Percentiles rank a stretch among this genome's conserved stretches.
Evolutionary conservation across 2,329 filamentous ascomycete genomes (phyloP).

Genomic region (Cadophora luteo-olivacea): DNA sequence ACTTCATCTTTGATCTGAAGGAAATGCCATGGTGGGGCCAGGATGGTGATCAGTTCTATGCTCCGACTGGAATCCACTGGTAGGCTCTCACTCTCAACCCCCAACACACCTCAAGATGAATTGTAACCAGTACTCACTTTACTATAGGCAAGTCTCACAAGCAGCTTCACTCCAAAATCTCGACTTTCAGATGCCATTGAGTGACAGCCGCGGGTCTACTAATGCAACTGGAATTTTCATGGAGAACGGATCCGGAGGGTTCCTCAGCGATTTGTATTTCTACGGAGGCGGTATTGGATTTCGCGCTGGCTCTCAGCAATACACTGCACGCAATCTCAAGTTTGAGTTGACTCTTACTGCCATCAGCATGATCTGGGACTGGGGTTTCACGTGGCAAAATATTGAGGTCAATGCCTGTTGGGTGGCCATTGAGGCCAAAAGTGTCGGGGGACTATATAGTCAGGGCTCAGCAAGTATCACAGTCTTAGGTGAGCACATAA

Average conservation of each 20-base stretch:
- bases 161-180: background rate
- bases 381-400: conserved; percentile 57
- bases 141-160: background rate
- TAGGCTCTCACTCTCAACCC: background rate
- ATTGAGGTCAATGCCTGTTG: background rate
- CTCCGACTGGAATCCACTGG: conserved; percentile 60
- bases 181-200: background rate
- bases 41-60: conserved; percentile 6
- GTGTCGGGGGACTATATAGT: background rate
- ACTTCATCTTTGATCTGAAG: conserved; percentile 50
- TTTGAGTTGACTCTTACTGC: conserved; percentile 70
- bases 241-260: background rate
- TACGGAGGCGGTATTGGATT: conserved; percentile 56
- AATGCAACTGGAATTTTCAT: background rate
- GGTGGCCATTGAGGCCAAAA: background rate
- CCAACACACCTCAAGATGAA: too few relatives aligned
- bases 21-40: background rate
- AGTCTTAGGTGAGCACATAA: background rate
- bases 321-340: conserved; percentile 66
- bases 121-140: background rate
- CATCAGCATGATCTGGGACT: conserved; percentile 56
- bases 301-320: conserved; percentile 58
- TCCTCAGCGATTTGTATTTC: background rate
- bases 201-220: background rate
- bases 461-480: conserved; percentile 3